Conservation (phyloP, 345 rosid species). For the Mallotus nudiflorus region DNA sequence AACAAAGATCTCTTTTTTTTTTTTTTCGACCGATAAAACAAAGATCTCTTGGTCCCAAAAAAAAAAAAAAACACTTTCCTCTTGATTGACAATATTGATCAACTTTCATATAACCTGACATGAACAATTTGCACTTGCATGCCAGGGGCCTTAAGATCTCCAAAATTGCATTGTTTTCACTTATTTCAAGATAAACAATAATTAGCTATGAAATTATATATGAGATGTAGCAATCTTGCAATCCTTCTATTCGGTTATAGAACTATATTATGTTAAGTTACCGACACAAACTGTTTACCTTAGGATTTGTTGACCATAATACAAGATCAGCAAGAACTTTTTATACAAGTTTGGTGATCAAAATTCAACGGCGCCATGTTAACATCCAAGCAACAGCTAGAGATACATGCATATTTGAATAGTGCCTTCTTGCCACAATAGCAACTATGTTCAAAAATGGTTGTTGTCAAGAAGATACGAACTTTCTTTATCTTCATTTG, state of each 20-base stretch:
- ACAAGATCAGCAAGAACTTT: background rate
- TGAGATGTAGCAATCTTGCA: too few relatives aligned
- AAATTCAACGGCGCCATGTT: constrained; percentile 8
- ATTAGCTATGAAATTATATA: too few relatives aligned
- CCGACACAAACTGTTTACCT: too few relatives aligned
- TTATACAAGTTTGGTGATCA: background rate
- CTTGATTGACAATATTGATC: constrained; percentile 17
- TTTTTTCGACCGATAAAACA: too few relatives aligned
- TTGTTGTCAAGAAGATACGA: constrained; percentile 19
- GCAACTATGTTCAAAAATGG: background rate
- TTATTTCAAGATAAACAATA: too few relatives aligned
- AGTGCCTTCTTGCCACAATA: background rate
- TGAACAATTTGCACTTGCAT: background rate
- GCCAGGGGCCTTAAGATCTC: background rate
- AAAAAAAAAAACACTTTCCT: constrained; percentile 16
- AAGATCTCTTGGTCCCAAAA: too few relatives aligned
- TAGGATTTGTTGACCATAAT: too few relatives aligned
- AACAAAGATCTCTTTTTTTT: constrained; percentile 12
- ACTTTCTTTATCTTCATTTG: background rate
- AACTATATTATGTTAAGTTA: too few relatives aligned
- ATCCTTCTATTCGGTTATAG: too few relatives aligned
- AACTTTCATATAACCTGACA: background rate
- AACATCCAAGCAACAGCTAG: background rate
- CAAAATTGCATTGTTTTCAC: constrained; percentile 3
- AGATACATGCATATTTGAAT: background rate